These are phyloP conservation scores for Suillus alpinus DNA, from an alignment of 768 basidiomycete genomes.

Conservation along the genomic window DNA sequence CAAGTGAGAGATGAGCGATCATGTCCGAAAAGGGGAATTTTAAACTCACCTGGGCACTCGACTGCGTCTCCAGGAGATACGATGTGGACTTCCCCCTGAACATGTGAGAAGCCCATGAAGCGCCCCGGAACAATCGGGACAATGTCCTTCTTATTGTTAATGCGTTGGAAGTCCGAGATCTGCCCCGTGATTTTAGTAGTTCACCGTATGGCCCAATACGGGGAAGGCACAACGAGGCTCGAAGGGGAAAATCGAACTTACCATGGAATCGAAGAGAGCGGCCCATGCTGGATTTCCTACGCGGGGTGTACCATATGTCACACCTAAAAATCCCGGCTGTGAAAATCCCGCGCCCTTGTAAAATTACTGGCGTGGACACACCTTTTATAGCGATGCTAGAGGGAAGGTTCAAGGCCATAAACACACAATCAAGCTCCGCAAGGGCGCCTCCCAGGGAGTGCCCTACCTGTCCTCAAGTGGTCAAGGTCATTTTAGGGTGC, in stretches of 20 bases:
- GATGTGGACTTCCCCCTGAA: constrained; percentile 43
- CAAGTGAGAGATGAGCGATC: not conserved
- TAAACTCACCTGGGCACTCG: constrained; percentile 38
- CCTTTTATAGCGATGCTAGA: constrained; percentile 30
- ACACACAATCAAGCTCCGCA: constrained; percentile 49
- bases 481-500: not conserved
- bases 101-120: constrained; percentile 44
- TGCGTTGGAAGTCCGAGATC: constrained; percentile 24
- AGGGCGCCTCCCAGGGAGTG: constrained; percentile 55
- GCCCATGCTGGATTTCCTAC: constrained; percentile 30
- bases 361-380: not conserved
- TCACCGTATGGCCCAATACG: not conserved
- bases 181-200: constrained; percentile 1
- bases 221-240: not conserved
- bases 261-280: constrained; percentile 23
- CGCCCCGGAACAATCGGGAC: constrained; percentile 58
- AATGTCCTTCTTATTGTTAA: constrained; percentile 36
- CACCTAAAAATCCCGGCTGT: not conserved
- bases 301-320: constrained; percentile 30
- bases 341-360: not conserved
- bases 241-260: constrained; percentile 8
- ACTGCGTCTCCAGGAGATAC: constrained; percentile 33
- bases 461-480: constrained; percentile 30
- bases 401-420: constrained; percentile 47
- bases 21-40: not conserved